These are phyloP conservation scores for Grifola frondosa DNA, from an alignment of 1,284 basidiomycete genomes.

Conservation along the genomic window DNA sequence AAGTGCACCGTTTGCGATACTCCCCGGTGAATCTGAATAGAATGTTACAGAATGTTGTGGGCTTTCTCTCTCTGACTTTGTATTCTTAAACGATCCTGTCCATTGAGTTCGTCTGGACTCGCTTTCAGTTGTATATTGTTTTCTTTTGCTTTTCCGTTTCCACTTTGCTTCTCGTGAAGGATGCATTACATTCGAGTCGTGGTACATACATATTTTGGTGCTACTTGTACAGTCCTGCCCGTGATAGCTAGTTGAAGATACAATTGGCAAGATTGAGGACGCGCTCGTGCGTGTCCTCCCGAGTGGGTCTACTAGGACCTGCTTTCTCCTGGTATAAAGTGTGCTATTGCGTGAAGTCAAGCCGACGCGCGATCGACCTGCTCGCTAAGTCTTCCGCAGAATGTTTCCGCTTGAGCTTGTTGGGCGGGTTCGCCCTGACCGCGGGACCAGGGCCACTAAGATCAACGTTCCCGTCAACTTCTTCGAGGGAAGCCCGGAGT, in stretches of 20 bases:
- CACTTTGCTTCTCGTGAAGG: slow-evolving; percentile 2
- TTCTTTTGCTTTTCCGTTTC: neutral
- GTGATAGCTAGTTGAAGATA: slow-evolving; percentile 2
- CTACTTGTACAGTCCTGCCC: slow-evolving; percentile 22
- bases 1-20: slow-evolving; percentile 30
- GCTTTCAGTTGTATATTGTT: neutral
- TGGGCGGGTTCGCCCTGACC: slow-evolving; percentile 39
- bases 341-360: slow-evolving; percentile 41
- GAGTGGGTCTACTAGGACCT: neutral
- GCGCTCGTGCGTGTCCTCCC: neutral
- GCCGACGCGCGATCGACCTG: slow-evolving; percentile 44
- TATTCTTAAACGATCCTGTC: neutral
- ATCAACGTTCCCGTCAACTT: slow-evolving; percentile 71
- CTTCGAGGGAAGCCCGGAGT: slow-evolving; percentile 62
- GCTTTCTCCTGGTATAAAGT: neutral
- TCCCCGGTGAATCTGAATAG: slow-evolving; percentile 23
- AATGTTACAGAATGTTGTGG: neutral
- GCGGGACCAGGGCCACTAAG: slow-evolving; percentile 34
- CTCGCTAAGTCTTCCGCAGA: slow-evolving; percentile 39
- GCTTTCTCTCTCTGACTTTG: neutral
- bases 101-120: slow-evolving; percentile 1
- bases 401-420: slow-evolving; percentile 50
- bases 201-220: too few relatives aligned
- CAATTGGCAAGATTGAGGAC: slow-evolving; percentile 1
- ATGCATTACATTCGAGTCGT: slow-evolving; percentile 4